Base-by-base conservation (phyloP, 805 yeast species). In the Wickerhamomyces ciferrii region DNA sequence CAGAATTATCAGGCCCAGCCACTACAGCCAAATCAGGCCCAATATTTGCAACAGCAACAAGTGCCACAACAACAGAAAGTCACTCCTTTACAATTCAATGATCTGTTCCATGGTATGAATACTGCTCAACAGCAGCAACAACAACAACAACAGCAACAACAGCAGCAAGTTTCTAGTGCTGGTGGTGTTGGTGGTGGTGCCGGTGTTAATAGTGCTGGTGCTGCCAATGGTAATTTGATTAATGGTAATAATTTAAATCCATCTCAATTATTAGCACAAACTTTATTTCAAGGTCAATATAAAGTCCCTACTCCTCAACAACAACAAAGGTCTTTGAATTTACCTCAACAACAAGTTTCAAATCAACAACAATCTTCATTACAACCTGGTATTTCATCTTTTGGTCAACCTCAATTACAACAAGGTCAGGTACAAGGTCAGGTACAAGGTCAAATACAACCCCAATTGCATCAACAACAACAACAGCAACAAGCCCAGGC, bases 221-320 rank as follows among this genome's bases (percentile, higher is more conserved):
- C 31, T 8, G 27, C 31, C 32, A 40, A 17, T 32, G 21, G 25
- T 8, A 41, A 31, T 14, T 32, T 21, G 15, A 18, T 32, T 31
- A 29, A 24, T 6, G 34, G 19, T 5, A 35, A 32, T n/a, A 66
- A 62, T 18, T 41, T 66, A 46, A 61, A 61, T 47, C 65, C 70
- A 13, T 61, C 71, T 1, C 65, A 68, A 31, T 51, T 70, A 40
- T 44, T 71, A 42, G 68, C 75, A 5, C 75, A 70, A 49, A 59
- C 71, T 5, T 51, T 68, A 36, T 71, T 68, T 46, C 76, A 67
- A 45, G 71, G 72, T 34, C 64, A 61, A 25, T 70, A 63, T 51
- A 60, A 71, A 37, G 53, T 66, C 14, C 61, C 53, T 36, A 65
- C 68, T 11, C 65, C 67, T 19, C 66, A 58, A 38, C 53, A 53